Base-by-base conservation (phyloP, 2,329 filamentous ascomycete species). In the Botrytis cinerea region DNA sequence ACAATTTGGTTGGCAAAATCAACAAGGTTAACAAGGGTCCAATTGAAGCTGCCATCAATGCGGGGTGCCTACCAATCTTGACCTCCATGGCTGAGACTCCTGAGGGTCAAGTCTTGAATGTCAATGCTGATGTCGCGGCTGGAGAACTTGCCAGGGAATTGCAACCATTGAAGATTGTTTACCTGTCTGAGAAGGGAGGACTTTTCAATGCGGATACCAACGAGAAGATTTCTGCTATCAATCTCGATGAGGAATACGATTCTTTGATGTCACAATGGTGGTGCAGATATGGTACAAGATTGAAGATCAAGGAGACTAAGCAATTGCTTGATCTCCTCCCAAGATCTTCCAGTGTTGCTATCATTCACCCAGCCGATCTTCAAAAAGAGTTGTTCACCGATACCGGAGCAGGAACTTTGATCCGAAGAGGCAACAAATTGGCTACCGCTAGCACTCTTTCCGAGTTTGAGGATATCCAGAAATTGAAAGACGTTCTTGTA, bases 241-340 rank as follows among this genome's bases (percentile, higher is more conserved):
- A 98, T 84, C 87, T 99, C 73, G 96, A 99, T 81, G 95, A 97
- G 84, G 96, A 99, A 84, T 98, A 93, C 80, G 94, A 97, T 74
- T 88, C 93, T 80, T 88, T 98, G 80, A 97, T 98, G 94, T 88
- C 90, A 73, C 94, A 98, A 84, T 90, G 93, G 78, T 99, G 95
- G 96, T 96, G 97, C 83, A 91, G 93, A 81, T 97, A 96, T 81
- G 96, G 96, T 76, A 98, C 95, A 54, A 90, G 95, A 76, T 87
- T 98, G 77, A 99, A 99, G 90, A 98, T 99, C 83, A 93, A 93
- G 84, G 94, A 99, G 85, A 97, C 97, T 84, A 97, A 97, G 87
- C 94, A 97, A 74, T 88, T 99, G 43, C 86, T 99, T 70, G 93
- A 94, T 78, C 91, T 93, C 68, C 89, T 99, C 28, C 96, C 96